Conservation (phyloP, 176 grass and related monocot species). For the Cenchrus americanus region DNA sequence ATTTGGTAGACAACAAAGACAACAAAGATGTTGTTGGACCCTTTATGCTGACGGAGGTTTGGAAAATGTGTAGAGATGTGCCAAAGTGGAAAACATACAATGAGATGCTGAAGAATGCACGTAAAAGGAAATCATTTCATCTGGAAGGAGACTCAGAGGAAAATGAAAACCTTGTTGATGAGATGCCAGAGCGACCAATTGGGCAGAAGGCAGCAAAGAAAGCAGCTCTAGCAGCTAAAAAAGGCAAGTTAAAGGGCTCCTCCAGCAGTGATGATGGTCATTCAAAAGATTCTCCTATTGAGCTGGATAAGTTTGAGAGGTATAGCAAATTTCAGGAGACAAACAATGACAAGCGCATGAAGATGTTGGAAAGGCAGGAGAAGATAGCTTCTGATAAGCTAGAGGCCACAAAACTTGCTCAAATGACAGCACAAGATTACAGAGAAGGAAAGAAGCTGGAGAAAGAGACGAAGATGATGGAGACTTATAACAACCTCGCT, state of each 20-base stretch:
- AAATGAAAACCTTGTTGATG: not conserved
- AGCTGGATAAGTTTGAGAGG: not conserved
- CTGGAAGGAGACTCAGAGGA: too few relatives aligned
- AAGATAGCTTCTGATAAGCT: not conserved
- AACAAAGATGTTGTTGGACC: too few relatives aligned
- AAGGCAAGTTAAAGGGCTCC: not conserved
- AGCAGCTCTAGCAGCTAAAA: not conserved
- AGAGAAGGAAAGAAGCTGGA: not conserved
- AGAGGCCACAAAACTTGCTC: not conserved
- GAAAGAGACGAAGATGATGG: not conserved
- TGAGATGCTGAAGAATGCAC: too few relatives aligned
- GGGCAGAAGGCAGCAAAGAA: not conserved
- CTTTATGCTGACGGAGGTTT: too few relatives aligned
- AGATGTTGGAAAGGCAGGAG: not conserved
- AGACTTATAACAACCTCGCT: too few relatives aligned
- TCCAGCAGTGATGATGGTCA: not conserved
- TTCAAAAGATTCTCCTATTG: not conserved
- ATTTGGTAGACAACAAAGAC: too few relatives aligned
- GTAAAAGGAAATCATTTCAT: too few relatives aligned
- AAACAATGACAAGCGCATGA: not conserved
- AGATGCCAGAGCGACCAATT: not conserved
- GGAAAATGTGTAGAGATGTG: too few relatives aligned
- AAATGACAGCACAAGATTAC: not conserved
- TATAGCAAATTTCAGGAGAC: not conserved
- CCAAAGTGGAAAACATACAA: too few relatives aligned